Evolutionary conservation across 805 yeast genomes (phyloP), one percentile per base, ranked within the genome.

Genomic region (Suhomyces canberraensis): DNA sequence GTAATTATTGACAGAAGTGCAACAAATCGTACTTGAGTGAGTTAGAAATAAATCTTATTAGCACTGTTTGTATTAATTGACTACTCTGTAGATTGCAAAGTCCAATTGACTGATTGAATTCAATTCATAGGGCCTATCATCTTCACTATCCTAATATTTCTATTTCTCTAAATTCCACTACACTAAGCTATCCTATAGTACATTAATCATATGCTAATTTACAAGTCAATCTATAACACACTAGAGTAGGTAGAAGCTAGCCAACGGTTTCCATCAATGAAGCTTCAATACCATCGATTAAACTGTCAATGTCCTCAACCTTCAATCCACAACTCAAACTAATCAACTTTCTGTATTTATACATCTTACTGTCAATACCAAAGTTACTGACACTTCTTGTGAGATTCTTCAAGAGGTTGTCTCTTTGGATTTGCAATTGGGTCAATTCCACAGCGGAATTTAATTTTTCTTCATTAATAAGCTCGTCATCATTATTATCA

Each of bases 281-380:
- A 22, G 36, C 44, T 25, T 43, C 44, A 17, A 91, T 84, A 15
- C 91, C 96, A 46, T 85, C 91, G 34, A 91, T 69, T 40, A 88
- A 70, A 20, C 85, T 83, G 52, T 81, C 87, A 40, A 91, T 81
- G 42, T 84, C 93, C 41, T 86, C 95, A 15, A 81, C 72, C 33
- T 80, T 77, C 37, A 88, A 71, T 2, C 87, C 95, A 55, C 95
- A 84, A 32, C 87, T 76, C 31, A 79, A 64, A 16, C 91, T 76
- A 29, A 93, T 81, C 42, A 91, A 69, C 51, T 79, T 79, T 45
- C 95, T 73, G 65, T 91, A 84, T 55, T 87, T 88, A 50, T 76
- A 77, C 61, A 83, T 79, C 47, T 74, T 78, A 16, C 68, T 63
- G 37, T 74, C 78, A 44, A 73, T 65, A 42, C 61, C 78, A 57